Conservation (phyloP, 805 yeast genomes). For the Kluyveromyces aestuarii region DNA sequence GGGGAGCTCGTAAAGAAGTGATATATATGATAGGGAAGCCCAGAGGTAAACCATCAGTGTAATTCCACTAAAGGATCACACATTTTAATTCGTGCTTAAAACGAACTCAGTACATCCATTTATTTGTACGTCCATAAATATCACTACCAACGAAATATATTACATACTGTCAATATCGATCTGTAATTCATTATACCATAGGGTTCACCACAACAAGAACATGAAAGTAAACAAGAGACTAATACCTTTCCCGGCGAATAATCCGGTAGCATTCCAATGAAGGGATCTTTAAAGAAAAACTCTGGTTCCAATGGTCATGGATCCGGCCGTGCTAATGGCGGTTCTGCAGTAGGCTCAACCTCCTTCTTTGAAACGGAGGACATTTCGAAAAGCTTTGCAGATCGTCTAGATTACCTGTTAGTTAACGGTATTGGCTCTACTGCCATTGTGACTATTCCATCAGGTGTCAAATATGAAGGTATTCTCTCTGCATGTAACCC, state of each 20-base stretch:
- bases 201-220: neutral
- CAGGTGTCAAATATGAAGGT: slow-evolving; percentile 56
- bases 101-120: too few species aligned
- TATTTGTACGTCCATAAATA: too few species aligned
- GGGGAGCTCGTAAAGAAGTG: neutral
- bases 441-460: slow-evolving; percentile 48
- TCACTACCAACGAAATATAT: neutral
- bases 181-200: neutral
- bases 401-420: slow-evolving; percentile 46
- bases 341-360: slow-evolving; percentile 2
- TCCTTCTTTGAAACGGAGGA: slow-evolving; percentile 22
- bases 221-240: neutral
- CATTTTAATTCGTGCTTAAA: too few species aligned
- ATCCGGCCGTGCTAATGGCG: slow-evolving; percentile 2
- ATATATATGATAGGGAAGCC: neutral
- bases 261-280: neutral
- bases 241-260: neutral
- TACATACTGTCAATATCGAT: neutral
- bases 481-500: slow-evolving; percentile 42
- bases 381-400: slow-evolving; percentile 35
- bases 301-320: neutral
- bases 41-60: neutral
- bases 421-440: slow-evolving; percentile 52
- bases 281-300: slow-evolving; percentile 5
- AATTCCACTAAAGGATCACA: too few species aligned